These are phyloP conservation scores for Komagataella mondaviorum DNA, from an alignment of 805 yeast species.

Conservation along the genomic window DNA sequence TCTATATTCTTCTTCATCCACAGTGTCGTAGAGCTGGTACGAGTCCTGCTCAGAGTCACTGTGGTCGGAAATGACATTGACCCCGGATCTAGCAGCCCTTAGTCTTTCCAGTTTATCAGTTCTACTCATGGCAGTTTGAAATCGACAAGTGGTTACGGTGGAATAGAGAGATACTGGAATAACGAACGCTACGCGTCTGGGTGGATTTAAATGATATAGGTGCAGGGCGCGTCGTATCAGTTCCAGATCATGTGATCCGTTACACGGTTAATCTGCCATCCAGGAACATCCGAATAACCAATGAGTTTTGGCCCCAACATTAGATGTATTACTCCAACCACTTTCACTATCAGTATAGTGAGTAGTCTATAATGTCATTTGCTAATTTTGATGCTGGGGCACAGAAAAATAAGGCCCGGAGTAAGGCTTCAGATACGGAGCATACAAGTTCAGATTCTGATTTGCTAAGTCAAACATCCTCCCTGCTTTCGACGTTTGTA, in stretches of 20 bases:
- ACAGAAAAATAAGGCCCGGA: slow-evolving; percentile 14
- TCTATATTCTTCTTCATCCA: slow-evolving; percentile 70
- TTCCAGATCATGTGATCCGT: neutral
- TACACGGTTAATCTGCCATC: neutral
- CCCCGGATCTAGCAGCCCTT: slow-evolving; percentile 43
- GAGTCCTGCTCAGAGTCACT: slow-evolving; percentile 33
- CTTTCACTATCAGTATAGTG: neutral
- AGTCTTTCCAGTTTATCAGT: slow-evolving; percentile 44
- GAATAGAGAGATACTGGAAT: neutral
- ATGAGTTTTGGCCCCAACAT: neutral
- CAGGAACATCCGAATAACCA: neutral
- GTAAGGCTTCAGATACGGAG: slow-evolving; percentile 7
- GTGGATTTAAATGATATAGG: neutral
- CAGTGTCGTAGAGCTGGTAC: slow-evolving; percentile 59
- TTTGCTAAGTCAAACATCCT: neutral
- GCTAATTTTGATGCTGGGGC: slow-evolving; percentile 40
- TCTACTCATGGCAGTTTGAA: slow-evolving; percentile 18
- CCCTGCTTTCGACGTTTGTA: slow-evolving; percentile 30
- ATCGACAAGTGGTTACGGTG: neutral
- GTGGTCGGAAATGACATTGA: slow-evolving; percentile 9
- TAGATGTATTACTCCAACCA: neutral
- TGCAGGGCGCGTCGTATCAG: neutral
- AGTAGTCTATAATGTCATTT: slow-evolving; percentile 29
- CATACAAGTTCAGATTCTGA: slow-evolving; percentile 17
- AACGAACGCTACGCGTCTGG: neutral